Percentiles rank a stretch among this genome's conserved stretches.
Evolutionary conservation across 2,329 filamentous ascomycete genomes (phyloP).

Genomic region (Fusarium pseudograminearum): DNA sequence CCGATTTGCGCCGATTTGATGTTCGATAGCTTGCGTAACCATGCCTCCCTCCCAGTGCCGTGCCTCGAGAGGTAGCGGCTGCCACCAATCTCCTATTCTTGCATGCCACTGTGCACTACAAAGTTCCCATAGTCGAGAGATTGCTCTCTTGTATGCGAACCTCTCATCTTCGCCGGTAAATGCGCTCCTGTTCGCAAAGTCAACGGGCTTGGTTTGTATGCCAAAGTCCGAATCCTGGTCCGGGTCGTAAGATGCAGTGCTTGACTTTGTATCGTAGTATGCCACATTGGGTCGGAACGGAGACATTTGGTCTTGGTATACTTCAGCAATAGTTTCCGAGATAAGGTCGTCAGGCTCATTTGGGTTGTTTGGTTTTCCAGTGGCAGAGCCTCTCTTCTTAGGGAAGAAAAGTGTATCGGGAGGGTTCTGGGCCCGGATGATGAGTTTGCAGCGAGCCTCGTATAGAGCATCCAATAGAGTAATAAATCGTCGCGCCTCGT

Average conservation of each 20-base stretch:
- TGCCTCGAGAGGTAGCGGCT: constrained; percentile 71
- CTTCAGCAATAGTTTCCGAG: constrained; percentile 67
- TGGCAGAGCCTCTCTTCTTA: constrained; percentile 56
- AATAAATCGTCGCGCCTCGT: constrained; percentile 84
- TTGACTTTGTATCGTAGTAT: constrained; percentile 65
- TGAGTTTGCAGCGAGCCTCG: constrained; percentile 81
- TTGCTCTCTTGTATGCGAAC: constrained; percentile 83
- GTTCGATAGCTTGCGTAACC: constrained; percentile 42
- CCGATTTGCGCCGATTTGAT: constrained; percentile 5
- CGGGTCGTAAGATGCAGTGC: constrained; percentile 63
- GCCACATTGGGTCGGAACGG: constrained; percentile 85
- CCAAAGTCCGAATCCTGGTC: constrained; percentile 70
- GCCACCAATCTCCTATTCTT: constrained; percentile 76
- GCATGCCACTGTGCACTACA: constrained; percentile 80
- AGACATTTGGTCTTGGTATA: constrained; percentile 80
- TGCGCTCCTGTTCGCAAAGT: constrained; percentile 75
- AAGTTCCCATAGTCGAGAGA: constrained; percentile 85
- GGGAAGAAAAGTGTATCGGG: constrained; percentile 86
- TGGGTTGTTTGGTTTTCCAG: constrained; percentile 10
- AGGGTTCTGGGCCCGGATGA: constrained; percentile 74
- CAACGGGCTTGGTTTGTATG: constrained; percentile 56
- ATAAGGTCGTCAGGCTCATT: constrained; percentile 54
- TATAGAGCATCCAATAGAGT: constrained; percentile 84
- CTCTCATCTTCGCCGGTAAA: constrained; percentile 86
- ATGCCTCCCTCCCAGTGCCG: constrained; percentile 72